Conservation (phyloP, 257 asterid genomes). For the Gardenia jasminoides region DNA sequence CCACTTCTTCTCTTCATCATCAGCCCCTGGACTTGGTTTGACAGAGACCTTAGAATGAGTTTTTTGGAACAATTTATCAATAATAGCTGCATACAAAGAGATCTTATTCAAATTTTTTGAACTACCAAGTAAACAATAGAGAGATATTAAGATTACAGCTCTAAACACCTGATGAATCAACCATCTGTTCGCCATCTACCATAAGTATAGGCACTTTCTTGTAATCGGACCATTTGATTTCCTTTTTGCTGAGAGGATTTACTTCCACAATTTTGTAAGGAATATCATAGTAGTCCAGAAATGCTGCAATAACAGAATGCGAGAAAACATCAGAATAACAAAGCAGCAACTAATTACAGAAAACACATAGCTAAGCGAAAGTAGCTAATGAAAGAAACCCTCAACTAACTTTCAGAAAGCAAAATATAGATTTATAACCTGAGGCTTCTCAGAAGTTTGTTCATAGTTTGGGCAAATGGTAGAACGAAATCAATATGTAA, state of each 20-base stretch:
- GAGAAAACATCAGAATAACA: background rate
- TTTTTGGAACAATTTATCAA: constrained; percentile 54
- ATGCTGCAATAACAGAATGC: constrained; percentile 47
- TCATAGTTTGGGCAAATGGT: background rate
- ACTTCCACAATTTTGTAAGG: constrained; percentile 92
- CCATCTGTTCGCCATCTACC: constrained; percentile 91
- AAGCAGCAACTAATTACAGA: background rate
- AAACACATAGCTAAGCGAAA: background rate
- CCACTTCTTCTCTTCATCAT: constrained; percentile 87
- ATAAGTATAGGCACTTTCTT: constrained; percentile 86
- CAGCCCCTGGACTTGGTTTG: constrained; percentile 39
- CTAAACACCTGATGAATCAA: constrained; percentile 78
- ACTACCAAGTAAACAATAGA: background rate
- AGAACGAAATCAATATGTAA: background rate
- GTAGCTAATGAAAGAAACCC: background rate
- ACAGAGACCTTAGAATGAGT: constrained; percentile 33
- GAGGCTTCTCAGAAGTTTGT: background rate
- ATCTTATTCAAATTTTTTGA: background rate
- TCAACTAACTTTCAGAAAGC: too few relatives aligned
- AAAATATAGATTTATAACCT: background rate
- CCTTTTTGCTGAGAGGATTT: constrained; percentile 86
- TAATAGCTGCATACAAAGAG: constrained; percentile 52
- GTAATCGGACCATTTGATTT: constrained; percentile 92
- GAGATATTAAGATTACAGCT: background rate
- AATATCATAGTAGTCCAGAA: constrained; percentile 77